These are phyloP conservation scores for Fusarium floridanum DNA, from an alignment of 2,329 filamentous ascomycete genomes.

Conservation along the genomic window DNA sequence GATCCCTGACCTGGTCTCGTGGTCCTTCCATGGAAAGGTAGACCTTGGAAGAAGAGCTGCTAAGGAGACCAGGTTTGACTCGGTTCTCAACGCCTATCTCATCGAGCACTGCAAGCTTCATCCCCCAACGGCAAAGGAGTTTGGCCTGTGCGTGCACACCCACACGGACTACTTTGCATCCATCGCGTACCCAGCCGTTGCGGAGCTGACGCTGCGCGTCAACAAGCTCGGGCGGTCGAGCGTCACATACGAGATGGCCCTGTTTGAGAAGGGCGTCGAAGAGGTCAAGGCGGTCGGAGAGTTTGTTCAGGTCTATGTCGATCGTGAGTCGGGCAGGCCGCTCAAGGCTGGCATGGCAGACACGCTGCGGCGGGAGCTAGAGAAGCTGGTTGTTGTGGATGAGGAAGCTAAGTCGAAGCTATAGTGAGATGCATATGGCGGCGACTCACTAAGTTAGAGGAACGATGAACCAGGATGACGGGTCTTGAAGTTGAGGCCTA, in stretches of 20 bases:
- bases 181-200: slow-evolving; percentile 83
- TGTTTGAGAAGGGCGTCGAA: slow-evolving; percentile 82
- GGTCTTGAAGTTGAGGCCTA: background rate
- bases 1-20: slow-evolving; percentile 1
- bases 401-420: slow-evolving; percentile 27
- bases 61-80: slow-evolving; percentile 76
- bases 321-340: slow-evolving; percentile 78
- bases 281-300: slow-evolving; percentile 84
- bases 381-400: slow-evolving; percentile 62
- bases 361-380: slow-evolving; percentile 69
- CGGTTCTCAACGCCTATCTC: slow-evolving; percentile 89
- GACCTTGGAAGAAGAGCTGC: background rate
- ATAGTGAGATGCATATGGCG: background rate
- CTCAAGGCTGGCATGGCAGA: slow-evolving; percentile 72
- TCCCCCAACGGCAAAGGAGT: slow-evolving; percentile 77
- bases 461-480: background rate
- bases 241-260: slow-evolving; percentile 88
- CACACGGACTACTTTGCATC: slow-evolving; percentile 88
- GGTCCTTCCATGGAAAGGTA: background rate
- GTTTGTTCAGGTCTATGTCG: slow-evolving; percentile 91
- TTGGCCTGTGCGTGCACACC: slow-evolving; percentile 87
- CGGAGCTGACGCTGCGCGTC: slow-evolving; percentile 86
- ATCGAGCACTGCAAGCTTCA: slow-evolving; percentile 81
- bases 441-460: background rate
- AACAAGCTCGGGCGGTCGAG: slow-evolving; percentile 88